Conservation (phyloP, 441 rosid species). For the Pelargonium fulgidum region DNA sequence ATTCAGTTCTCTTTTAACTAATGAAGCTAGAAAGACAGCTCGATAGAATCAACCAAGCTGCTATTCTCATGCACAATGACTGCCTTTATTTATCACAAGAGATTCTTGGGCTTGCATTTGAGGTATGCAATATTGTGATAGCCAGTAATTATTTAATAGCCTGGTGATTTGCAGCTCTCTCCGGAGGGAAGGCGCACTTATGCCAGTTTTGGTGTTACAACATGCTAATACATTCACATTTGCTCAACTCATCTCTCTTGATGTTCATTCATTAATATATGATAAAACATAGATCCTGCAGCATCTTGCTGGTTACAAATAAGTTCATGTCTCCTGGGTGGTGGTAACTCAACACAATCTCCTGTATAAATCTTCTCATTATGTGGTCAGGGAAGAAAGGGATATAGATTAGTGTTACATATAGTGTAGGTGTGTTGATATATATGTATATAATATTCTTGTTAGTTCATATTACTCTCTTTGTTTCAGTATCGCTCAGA, state of each 20-base stretch:
- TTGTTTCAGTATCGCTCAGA: slow-evolving; percentile 71
- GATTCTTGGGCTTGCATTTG: slow-evolving; percentile 83
- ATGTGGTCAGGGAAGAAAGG: not conserved
- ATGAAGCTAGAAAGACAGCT: slow-evolving; percentile 95
- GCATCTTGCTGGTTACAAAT: not conserved
- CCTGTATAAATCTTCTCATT: slow-evolving; percentile 2
- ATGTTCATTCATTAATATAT: not conserved
- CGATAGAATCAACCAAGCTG: slow-evolving; percentile 80
- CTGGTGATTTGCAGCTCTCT: slow-evolving; percentile 1
- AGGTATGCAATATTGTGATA: slow-evolving; percentile 42
- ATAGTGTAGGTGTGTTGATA: too few species aligned
- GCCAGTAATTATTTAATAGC: not conserved
- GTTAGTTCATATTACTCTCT: slow-evolving; percentile 9
- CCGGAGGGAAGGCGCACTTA: not conserved
- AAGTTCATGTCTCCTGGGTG: not conserved
- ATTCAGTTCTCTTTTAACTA: slow-evolving; percentile 27
- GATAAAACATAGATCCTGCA: slow-evolving; percentile 4
- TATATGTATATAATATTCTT: too few species aligned
- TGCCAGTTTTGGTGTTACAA: not conserved
- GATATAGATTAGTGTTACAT: not conserved
- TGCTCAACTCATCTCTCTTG: not conserved
- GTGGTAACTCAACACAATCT: not conserved
- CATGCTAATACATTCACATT: not conserved
- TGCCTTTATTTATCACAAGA: slow-evolving; percentile 77
- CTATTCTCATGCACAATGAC: slow-evolving; percentile 89